Evolutionary conservation across 106 monocot genomes (phyloP).

Genomic region (Phalaenopsis aphrodite): DNA sequence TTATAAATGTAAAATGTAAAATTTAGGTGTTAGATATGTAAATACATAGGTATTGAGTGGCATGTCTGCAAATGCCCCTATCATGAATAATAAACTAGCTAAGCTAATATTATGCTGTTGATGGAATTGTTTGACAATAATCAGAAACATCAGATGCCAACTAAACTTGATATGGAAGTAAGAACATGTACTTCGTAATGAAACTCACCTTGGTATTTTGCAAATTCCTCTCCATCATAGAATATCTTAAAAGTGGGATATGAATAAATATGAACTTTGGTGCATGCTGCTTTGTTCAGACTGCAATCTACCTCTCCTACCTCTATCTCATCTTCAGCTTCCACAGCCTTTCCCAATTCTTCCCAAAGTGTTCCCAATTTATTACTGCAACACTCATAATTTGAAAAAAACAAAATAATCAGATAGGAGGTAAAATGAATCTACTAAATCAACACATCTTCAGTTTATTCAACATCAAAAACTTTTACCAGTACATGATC

Average conservation of each 20-base stretch:
- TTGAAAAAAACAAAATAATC: not conserved
- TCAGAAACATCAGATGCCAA: not conserved
- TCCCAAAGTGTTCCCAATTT: slow-evolving; percentile 93
- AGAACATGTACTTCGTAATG: not conserved
- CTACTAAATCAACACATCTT: not conserved
- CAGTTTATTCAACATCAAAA: not conserved
- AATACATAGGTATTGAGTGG: too few species aligned
- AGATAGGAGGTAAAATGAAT: not conserved
- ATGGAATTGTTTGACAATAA: not conserved
- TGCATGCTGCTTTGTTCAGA: slow-evolving; percentile 51
- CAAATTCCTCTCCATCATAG: slow-evolving; percentile 87
- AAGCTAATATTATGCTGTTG: not conserved
- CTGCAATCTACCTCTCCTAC: slow-evolving; percentile 88
- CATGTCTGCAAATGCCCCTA: too few species aligned
- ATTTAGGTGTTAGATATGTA: too few species aligned
- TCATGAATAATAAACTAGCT: not conserved
- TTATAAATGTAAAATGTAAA: too few species aligned
- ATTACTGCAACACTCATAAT: slow-evolving; percentile 36
- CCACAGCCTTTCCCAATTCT: slow-evolving; percentile 67
- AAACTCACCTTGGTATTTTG: slow-evolving; percentile 80
- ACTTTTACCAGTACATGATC: not conserved
- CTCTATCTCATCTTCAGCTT: slow-evolving; percentile 92
- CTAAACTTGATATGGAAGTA: not conserved
- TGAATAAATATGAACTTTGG: slow-evolving; percentile 85
- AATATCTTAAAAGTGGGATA: slow-evolving; percentile 96